phyloP scores from a whole-genome alignment of 768 basidiomycete genomes.

The Cytidiella melzeri region DNA sequence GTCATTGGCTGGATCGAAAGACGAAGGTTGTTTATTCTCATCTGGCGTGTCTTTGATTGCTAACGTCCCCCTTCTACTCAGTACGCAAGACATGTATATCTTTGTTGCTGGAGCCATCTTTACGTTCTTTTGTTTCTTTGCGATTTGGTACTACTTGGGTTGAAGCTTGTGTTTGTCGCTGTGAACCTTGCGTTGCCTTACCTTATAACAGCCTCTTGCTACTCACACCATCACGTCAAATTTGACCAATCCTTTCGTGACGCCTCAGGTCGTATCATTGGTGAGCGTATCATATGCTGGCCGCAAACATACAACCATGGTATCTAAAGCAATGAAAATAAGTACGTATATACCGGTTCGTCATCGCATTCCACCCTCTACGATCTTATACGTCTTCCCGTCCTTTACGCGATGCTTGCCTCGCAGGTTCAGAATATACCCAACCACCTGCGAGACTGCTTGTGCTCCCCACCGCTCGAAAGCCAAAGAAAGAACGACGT shows the following conservation, averaged over 20 bases:
- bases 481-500: slow-evolving; percentile 61
- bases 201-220: too few relatives aligned
- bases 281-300: too few relatives aligned
- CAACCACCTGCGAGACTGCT: slow-evolving; percentile 49
- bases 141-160: slow-evolving; percentile 90
- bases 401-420: slow-evolving; percentile 45
- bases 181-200: too few relatives aligned
- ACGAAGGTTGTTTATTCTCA: slow-evolving; percentile 58
- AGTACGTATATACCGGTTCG: too few relatives aligned
- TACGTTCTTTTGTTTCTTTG: slow-evolving; percentile 90
- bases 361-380: slow-evolving; percentile 66
- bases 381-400: slow-evolving; percentile 79
- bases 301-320: too few relatives aligned
- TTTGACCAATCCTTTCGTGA: too few relatives aligned
- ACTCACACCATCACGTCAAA: too few relatives aligned
- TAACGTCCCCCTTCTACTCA: slow-evolving; percentile 23
- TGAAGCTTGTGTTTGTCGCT: slow-evolving; percentile 15
- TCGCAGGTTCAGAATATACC: slow-evolving; percentile 36
- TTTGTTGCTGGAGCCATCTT: slow-evolving; percentile 79
- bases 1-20: slow-evolving; percentile 98
- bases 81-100: slow-evolving; percentile 94
- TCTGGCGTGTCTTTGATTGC: neutral
- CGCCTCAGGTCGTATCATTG: too few relatives aligned
- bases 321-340: too few relatives aligned
- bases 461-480: slow-evolving; percentile 78